Conservation (phyloP, 257 asterid species). For the Vinca minor region DNA sequence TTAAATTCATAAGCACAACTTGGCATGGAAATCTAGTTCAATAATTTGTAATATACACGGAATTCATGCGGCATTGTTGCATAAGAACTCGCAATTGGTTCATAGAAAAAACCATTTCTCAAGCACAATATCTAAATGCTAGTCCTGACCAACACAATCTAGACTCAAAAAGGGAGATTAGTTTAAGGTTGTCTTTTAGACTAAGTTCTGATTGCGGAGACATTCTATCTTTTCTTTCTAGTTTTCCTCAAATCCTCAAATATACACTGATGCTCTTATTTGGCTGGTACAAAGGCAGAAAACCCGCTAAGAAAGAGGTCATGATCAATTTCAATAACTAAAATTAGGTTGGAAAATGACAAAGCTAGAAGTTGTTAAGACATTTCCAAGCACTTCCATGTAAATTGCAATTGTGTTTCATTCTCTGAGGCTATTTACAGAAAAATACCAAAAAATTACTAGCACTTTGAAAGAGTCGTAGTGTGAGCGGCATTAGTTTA, state of each 20-base stretch:
- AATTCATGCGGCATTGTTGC: too few relatives aligned
- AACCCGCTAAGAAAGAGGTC: not conserved
- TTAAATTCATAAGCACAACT: not conserved
- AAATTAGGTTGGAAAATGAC: not conserved
- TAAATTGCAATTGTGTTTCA: not conserved
- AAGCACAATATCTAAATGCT: not conserved
- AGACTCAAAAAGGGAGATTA: too few relatives aligned
- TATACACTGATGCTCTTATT: not conserved
- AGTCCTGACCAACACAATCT: not conserved
- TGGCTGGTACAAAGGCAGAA: not conserved
- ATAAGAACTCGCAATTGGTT: not conserved
- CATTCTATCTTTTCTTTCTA: not conserved
- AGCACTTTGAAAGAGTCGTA: not conserved
- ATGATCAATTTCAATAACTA: not conserved
- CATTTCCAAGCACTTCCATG: not conserved
- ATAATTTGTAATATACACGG: not conserved
- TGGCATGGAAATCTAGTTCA: not conserved
- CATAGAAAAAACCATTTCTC: not conserved
- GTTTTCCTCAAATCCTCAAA: not conserved
- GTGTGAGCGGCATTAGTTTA: too few relatives aligned
- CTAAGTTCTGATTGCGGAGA: slow-evolving; percentile 1
- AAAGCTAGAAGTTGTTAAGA: slow-evolving; percentile 5
- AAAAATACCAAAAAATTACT: not conserved
- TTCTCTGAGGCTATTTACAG: not conserved
- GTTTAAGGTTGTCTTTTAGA: not conserved